Conservation (phyloP, 192 early-diverging fungal species). For the Glomus cerebriforme region DNA sequence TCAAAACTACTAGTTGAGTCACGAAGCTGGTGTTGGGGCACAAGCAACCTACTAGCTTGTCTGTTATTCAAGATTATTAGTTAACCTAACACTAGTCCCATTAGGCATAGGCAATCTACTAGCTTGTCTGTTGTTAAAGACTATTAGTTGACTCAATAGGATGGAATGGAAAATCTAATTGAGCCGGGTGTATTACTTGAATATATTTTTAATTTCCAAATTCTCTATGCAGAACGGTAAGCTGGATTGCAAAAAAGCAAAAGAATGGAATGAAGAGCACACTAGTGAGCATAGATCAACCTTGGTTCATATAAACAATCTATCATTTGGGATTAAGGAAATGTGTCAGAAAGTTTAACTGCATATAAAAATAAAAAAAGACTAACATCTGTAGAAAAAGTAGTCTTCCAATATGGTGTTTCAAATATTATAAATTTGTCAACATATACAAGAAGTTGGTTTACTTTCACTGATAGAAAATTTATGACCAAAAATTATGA, state of each 20-base stretch:
- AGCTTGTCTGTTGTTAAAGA: not conserved
- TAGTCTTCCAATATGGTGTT: slow-evolving; percentile 16
- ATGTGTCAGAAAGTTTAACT: slow-evolving; percentile 18
- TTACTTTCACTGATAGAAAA: slow-evolving; percentile 5
- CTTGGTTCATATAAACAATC: too few relatives aligned
- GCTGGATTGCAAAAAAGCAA: too few relatives aligned
- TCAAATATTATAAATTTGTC: slow-evolving; percentile 29
- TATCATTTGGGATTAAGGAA: not conserved
- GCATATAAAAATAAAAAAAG: slow-evolving; percentile 27
- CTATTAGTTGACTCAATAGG: too few relatives aligned
- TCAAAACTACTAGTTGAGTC: not conserved
- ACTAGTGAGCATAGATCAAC: too few relatives aligned
- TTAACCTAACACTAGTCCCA: not conserved
- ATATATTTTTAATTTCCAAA: too few relatives aligned
- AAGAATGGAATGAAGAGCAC: too few relatives aligned
- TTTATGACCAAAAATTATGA: slow-evolving; percentile 22
- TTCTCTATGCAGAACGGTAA: too few relatives aligned
- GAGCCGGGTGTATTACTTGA: too few relatives aligned
- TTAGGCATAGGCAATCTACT: not conserved
- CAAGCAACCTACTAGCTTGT: not conserved
- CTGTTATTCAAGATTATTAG: not conserved
- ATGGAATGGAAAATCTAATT: too few relatives aligned
- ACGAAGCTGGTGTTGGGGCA: not conserved
- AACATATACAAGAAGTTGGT: slow-evolving; percentile 18
- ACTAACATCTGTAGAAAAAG: slow-evolving; percentile 20